These are phyloP conservation scores for Luvunga scandens DNA, from an alignment of 345 rosid genomes.

Conservation along the genomic window DNA sequence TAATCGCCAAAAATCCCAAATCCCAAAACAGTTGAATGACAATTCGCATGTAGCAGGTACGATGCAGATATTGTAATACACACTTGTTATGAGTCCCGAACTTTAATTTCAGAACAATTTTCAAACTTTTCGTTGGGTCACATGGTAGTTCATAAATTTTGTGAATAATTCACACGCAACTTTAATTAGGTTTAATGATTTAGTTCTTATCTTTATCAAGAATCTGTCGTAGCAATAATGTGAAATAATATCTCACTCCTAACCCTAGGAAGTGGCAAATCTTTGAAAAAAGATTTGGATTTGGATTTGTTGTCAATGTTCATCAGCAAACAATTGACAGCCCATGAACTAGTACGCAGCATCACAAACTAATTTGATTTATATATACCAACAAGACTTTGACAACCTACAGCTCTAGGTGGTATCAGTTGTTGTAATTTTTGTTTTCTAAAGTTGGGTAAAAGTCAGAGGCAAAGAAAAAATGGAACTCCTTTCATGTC, in stretches of 20 bases:
- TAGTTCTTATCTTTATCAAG: conserved; percentile 1
- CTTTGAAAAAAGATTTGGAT: conserved; percentile 38
- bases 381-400: no score
- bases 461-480: neutral
- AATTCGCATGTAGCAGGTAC: neutral
- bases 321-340: conserved; percentile 14
- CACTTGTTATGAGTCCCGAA: neutral
- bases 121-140: neutral
- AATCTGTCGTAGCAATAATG: conserved; percentile 8
- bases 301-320: conserved; percentile 25
- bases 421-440: neutral
- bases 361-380: neutral
- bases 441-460: neutral
- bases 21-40: neutral
- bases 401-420: neutral
- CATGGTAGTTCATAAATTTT: neutral
- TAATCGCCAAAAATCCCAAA: neutral
- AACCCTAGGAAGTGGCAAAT: conserved; percentile 45
- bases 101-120: neutral
- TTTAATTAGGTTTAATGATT: conserved; percentile 20
- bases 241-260: conserved; percentile 13
- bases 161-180: neutral
- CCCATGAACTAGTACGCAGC: neutral
- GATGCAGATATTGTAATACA: neutral
- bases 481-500: no score